Percentiles rank a stretch among this genome's conserved stretches.
Conservation (phyloP, 345 rosid genomes). For the Reutealis trisperma region DNA sequence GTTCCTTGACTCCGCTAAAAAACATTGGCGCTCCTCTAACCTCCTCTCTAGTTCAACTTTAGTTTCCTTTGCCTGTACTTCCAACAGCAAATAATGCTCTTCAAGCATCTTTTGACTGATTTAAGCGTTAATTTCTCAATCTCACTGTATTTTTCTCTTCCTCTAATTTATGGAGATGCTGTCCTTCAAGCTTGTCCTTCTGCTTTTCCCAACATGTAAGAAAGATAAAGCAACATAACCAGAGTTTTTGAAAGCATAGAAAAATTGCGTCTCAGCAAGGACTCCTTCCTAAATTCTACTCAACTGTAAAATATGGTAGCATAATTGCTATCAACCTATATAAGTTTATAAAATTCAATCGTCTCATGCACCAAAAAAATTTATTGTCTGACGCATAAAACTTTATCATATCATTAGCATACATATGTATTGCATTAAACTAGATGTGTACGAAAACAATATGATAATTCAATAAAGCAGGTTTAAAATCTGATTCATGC, state of each 20-base stretch:
- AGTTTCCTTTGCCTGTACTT: conserved; percentile 52
- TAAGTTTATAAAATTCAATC: background rate
- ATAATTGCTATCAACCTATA: background rate
- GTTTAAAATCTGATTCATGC: background rate
- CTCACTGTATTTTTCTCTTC: conserved; percentile 56
- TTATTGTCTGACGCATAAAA: background rate
- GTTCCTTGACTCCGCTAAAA: conserved; percentile 49
- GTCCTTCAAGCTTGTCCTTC: conserved; percentile 64
- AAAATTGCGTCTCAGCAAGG: background rate
- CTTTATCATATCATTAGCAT: background rate
- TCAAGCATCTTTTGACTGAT: conserved; percentile 50
- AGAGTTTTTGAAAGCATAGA: background rate
- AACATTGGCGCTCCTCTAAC: conserved; percentile 58
- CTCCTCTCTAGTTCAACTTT: conserved; percentile 52
- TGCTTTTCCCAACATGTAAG: conserved; percentile 74
- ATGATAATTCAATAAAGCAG: background rate
- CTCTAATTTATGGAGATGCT: conserved; percentile 48
- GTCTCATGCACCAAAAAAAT: background rate
- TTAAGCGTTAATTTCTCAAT: conserved; percentile 64
- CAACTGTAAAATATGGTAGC: background rate
- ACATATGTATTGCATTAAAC: no score
- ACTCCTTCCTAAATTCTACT: background rate
- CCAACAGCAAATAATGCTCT: conserved; percentile 52
- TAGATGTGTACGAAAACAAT: background rate
- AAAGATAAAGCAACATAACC: background rate